A percentile compares a stretch with the other conserved stretches of the same genome.
phyloP scores from a whole-genome alignment of 2,329 filamentous ascomycete genomes.

The Herpomyces periplanetae region DNA sequence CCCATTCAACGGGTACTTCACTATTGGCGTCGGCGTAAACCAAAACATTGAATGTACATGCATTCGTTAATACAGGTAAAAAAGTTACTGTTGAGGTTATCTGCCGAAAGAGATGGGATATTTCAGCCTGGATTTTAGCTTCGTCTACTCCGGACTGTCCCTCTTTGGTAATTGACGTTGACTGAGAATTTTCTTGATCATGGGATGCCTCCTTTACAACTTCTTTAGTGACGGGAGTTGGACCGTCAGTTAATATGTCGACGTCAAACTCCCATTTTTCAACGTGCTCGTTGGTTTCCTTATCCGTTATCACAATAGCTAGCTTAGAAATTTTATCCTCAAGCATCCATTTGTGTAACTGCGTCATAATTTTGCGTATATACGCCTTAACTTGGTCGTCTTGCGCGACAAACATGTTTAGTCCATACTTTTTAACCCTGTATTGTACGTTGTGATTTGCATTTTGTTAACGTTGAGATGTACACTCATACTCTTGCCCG shows the following conservation, averaged over 20 bases:
- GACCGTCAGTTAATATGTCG: constrained; percentile 7
- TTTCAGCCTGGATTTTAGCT: constrained; percentile 68
- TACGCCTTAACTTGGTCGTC: constrained; percentile 97
- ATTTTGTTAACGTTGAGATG: constrained; percentile 3
- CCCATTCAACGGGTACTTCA: constrained; percentile 90
- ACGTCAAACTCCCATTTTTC: constrained; percentile 97
- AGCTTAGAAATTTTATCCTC: constrained; percentile 88
- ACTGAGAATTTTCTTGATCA: too few species aligned
- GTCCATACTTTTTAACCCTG: constrained; percentile 86
- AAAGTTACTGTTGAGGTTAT: constrained; percentile 95
- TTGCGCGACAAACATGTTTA: constrained; percentile 85
- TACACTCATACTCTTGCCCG: constrained; percentile 1
- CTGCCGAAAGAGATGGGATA: constrained; percentile 82
- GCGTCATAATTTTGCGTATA: constrained; percentile 96
- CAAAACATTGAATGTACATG: constrained; percentile 93
- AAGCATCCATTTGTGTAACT: constrained; percentile 90
- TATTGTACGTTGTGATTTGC: constrained; percentile 4
- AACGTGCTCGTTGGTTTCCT: constrained; percentile 79
- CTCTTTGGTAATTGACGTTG: too few species aligned
- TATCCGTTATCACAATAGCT: constrained; percentile 80
- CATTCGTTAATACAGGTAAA: constrained; percentile 44
- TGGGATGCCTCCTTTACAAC: constrained; percentile 7
- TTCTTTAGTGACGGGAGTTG: constrained; percentile 8
- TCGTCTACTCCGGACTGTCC: constrained; percentile 34
- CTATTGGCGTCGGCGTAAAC: constrained; percentile 91